These are phyloP conservation scores for Tulasnella sp. DNA, from an alignment of 768 basidiomycete species.

Conservation along the genomic window DNA sequence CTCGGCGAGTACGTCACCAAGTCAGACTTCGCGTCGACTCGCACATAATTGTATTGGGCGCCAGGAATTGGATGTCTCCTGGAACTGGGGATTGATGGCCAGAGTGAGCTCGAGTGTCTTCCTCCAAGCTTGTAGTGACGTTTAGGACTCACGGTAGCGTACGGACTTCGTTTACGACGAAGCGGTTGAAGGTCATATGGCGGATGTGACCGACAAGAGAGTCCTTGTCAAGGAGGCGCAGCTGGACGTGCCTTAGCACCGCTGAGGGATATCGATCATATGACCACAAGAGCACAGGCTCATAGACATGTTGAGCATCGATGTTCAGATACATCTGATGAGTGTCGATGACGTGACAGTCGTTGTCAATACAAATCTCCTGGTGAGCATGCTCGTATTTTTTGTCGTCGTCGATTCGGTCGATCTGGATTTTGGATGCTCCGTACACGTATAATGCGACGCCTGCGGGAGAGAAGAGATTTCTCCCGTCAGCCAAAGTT, in stretches of 20 bases:
- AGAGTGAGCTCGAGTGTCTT: neutral
- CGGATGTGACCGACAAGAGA: neutral
- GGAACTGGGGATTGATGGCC: neutral
- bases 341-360: neutral
- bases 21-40: too few relatives aligned
- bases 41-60: neutral
- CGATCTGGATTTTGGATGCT: neutral
- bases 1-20: too few relatives aligned
- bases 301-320: neutral
- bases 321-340: neutral
- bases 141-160: neutral
- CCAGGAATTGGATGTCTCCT: neutral
- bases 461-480: neutral
- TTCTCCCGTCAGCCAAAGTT: too few relatives aligned
- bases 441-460: neutral
- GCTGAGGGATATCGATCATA: neutral
- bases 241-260: neutral
- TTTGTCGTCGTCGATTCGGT: neutral
- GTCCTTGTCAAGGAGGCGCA: neutral
- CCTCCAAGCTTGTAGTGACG: neutral
- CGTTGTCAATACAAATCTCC: neutral
- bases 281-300: neutral
- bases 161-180: neutral
- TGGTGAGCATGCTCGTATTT: neutral
- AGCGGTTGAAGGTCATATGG: neutral